Evolutionary conservation across 306 rosid species (phyloP).

Genomic region (Dryas alaskensis): DNA sequence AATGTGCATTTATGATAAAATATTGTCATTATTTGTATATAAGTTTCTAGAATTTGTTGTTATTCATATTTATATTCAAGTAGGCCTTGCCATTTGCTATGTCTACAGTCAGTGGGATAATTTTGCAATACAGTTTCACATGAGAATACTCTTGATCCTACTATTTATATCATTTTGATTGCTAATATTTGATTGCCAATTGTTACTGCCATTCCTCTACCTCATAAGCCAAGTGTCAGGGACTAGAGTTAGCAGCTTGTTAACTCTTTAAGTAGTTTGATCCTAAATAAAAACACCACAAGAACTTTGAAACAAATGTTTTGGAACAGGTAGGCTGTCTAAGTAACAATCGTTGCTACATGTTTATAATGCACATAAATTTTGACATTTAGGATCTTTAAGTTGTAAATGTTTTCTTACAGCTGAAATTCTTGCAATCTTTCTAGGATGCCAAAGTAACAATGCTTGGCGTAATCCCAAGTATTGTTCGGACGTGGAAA

Average conservation of each 20-base stretch:
- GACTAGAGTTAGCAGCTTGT: not conserved
- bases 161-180: not conserved
- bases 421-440: constrained; percentile 8
- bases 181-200: not conserved
- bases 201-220: not conserved
- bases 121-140: not conserved
- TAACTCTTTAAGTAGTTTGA: not conserved
- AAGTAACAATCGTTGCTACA: not conserved
- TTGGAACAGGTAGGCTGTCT: not conserved
- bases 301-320: not conserved
- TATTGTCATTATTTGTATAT: not conserved
- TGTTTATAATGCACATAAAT: not conserved
- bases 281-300: not conserved
- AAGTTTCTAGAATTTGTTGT: not conserved
- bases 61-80: not conserved
- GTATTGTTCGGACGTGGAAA: constrained; percentile 87
- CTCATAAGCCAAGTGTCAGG: not conserved
- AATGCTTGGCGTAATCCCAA: constrained; percentile 97
- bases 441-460: constrained; percentile 73
- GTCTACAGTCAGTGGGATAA: not conserved
- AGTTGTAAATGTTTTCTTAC: not conserved
- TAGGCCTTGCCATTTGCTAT: not conserved
- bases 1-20: not conserved
- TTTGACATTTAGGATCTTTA: not conserved
- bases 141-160: not conserved